A percentile compares a stretch with the other conserved stretches of the same genome.
Evolutionary conservation across 768 basidiomycete genomes (phyloP).

Genomic region (Russula dissimulans): DNA sequence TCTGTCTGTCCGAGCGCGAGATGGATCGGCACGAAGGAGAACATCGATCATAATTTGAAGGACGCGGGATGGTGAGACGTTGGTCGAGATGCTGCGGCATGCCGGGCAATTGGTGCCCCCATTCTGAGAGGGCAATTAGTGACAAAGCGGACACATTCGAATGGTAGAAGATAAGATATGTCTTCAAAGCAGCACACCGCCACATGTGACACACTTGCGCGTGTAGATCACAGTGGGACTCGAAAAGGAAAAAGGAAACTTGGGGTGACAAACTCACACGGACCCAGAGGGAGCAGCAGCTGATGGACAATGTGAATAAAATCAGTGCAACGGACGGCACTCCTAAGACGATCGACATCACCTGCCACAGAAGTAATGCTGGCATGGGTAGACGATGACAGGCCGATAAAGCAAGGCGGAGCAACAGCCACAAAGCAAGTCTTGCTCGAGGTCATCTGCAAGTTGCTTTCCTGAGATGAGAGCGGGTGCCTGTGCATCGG

Average conservation of each 20-base stretch:
- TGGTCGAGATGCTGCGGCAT: conserved; percentile 61
- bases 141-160: background rate
- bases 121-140: conserved; percentile 41
- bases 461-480: conserved; percentile 29
- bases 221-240: background rate
- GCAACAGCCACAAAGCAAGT: conserved; percentile 82
- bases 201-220: background rate
- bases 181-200: background rate
- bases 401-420: conserved; percentile 74
- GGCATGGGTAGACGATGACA: conserved; percentile 74
- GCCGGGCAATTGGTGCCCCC: conserved; percentile 80
- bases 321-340: background rate
- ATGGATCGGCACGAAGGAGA: conserved; percentile 61
- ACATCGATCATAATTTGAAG: conserved; percentile 66
- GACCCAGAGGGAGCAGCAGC: conserved; percentile 79
- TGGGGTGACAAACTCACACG: conserved; percentile 44
- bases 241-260: background rate
- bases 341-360: conserved; percentile 26
- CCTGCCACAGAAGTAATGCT: conserved; percentile 91
- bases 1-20: conserved; percentile 53
- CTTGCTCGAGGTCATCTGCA: conserved; percentile 56
- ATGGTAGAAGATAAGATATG: conserved; percentile 20
- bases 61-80: conserved; percentile 62
- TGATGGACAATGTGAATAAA: conserved; percentile 24
- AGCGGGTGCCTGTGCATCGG: conserved; percentile 7